phyloP scores from a whole-genome alignment of 345 rosid species.

The Raphanus raphanistrum region DNA sequence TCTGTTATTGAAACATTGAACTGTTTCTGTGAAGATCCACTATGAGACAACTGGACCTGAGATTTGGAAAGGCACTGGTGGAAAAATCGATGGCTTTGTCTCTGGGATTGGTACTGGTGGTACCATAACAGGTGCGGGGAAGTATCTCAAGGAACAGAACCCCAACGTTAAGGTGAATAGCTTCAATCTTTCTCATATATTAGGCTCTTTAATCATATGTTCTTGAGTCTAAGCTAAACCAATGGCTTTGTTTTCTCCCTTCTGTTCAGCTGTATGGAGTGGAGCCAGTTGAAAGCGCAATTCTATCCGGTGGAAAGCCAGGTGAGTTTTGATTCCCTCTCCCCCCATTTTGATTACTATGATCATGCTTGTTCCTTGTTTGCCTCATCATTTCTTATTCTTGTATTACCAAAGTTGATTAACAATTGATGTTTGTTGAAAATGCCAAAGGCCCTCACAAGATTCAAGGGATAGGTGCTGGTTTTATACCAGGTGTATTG shows the following conservation, averaged over 20 bases:
- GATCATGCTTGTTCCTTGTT: not conserved
- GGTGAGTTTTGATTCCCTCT: conserved; percentile 42
- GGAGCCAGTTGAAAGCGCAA: conserved; percentile 81
- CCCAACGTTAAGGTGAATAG: conserved; percentile 63
- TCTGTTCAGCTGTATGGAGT: conserved; percentile 68
- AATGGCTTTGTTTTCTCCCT: conserved; percentile 18
- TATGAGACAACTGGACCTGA: conserved; percentile 95
- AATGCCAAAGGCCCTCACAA: conserved; percentile 74
- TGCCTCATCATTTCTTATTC: not conserved
- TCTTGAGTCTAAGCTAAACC: not conserved
- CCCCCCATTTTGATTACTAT: not conserved
- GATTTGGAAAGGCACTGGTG: conserved; percentile 82
- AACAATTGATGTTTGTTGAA: conserved; percentile 22
- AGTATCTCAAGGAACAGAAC: conserved; percentile 78
- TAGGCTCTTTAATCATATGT: not conserved
- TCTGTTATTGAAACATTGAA: conserved; percentile 4
- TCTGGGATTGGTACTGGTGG: conserved; percentile 98
- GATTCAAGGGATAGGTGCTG: conserved; percentile 96
- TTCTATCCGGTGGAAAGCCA: conserved; percentile 84
- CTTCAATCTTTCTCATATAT: not conserved
- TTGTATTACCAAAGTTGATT: not conserved
- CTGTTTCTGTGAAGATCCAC: conserved; percentile 54
- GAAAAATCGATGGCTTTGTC: conserved; percentile 78
- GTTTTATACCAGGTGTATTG: conserved; percentile 83
- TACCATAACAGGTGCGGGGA: conserved; percentile 86